Conservation (phyloP, 2,329 filamentous ascomycete genomes). For the Sclerotinia nivalis region DNA sequence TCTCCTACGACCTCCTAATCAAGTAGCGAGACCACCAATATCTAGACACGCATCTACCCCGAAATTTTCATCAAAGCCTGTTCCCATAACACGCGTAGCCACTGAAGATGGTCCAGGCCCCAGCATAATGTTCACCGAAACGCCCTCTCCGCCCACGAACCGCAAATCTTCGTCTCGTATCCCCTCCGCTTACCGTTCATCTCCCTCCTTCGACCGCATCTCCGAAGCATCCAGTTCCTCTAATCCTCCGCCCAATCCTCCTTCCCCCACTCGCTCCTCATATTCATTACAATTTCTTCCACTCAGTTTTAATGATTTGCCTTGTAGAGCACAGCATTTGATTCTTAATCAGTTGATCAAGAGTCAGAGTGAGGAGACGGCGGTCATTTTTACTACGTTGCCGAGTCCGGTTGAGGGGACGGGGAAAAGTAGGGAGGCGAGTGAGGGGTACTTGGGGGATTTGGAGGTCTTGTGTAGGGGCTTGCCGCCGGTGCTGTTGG, state of each 20-base stretch:
- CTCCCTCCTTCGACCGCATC: slow-evolving; percentile 51
- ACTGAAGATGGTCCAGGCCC: slow-evolving; percentile 65
- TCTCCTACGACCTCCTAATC: slow-evolving; percentile 53
- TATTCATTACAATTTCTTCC: slow-evolving; percentile 28
- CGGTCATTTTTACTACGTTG: slow-evolving; percentile 68
- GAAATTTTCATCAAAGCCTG: slow-evolving; percentile 39
- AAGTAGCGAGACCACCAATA: slow-evolving; percentile 47
- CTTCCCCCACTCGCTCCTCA: slow-evolving; percentile 37
- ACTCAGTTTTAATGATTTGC: slow-evolving; percentile 35
- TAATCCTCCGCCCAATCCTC: slow-evolving; percentile 45
- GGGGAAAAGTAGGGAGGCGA: slow-evolving; percentile 28
- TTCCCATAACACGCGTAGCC: slow-evolving; percentile 47
- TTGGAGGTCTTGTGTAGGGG: slow-evolving; percentile 35
- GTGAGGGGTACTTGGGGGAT: slow-evolving; percentile 37
- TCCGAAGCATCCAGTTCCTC: slow-evolving; percentile 38
- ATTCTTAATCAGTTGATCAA: slow-evolving; percentile 39
- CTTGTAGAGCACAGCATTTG: slow-evolving; percentile 38
- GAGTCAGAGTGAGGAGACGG: slow-evolving; percentile 39
- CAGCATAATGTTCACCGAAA: slow-evolving; percentile 63
- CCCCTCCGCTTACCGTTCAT: slow-evolving; percentile 34
- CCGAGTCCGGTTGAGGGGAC: slow-evolving; percentile 62
- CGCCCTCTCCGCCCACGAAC: slow-evolving; percentile 29
- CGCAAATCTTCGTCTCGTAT: slow-evolving; percentile 35
- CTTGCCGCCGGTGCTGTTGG: slow-evolving; percentile 27
- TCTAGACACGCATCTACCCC: slow-evolving; percentile 42